Evolutionary conservation across 2,329 filamentous ascomycete species (phyloP).

Genomic region (Trichophyton mentagrophytes): DNA sequence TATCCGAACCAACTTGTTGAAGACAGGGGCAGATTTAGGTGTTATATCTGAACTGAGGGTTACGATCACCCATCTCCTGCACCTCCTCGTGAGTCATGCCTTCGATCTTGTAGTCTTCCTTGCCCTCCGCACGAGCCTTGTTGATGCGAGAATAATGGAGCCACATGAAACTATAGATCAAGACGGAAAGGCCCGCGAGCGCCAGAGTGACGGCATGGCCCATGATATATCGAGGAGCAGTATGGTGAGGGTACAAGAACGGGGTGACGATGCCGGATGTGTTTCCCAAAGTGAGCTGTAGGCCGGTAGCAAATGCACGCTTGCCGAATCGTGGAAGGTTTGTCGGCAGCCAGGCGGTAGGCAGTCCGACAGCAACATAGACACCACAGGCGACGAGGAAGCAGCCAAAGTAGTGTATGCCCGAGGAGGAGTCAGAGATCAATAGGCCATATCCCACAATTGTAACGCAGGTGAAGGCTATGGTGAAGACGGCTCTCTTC

Average conservation of each 20-base stretch:
- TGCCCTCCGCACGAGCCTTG: conserved; percentile 24
- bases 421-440: conserved; percentile 46
- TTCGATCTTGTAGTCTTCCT: conserved; percentile 28
- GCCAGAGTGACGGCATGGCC: conserved; percentile 51
- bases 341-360: conserved; percentile 46
- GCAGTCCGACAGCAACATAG: conserved; percentile 48
- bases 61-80: conserved; percentile 32
- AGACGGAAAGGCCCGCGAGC: conserved; percentile 43
- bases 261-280: conserved; percentile 59
- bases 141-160: conserved; percentile 41
- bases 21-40: conserved; percentile 16
- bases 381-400: conserved; percentile 63
- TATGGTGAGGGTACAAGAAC: conserved; percentile 39
- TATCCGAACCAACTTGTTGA: too few species aligned
- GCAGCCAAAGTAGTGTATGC: conserved; percentile 62
- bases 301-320: conserved; percentile 55
- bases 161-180: conserved; percentile 45
- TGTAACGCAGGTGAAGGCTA: conserved; percentile 49
- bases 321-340: conserved; percentile 67
- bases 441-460: conserved; percentile 58
- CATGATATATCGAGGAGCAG: conserved; percentile 46
- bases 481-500: conserved; percentile 51
- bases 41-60: conserved; percentile 30
- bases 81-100: conserved; percentile 32
- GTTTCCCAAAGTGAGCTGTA: conserved; percentile 61